Evolutionary conservation across 148 eudicot genomes (phyloP).

Genomic region (Cornus florida): DNA sequence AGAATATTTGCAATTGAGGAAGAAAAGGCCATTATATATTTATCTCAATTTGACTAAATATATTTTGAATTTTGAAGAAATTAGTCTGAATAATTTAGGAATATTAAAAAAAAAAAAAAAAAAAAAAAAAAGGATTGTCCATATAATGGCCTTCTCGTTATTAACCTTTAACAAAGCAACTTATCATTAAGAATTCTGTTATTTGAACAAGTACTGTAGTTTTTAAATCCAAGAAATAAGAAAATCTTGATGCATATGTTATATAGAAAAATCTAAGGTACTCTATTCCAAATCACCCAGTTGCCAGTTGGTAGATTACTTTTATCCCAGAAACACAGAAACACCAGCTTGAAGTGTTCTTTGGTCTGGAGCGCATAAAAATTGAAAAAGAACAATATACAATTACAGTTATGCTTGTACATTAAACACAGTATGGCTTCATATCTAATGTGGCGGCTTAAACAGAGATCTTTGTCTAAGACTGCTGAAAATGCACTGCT

Average conservation of each 20-base stretch:
- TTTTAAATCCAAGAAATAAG: background rate
- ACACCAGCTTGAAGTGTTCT: background rate
- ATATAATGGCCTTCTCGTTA: too few species aligned
- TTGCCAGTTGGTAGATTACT: too few species aligned
- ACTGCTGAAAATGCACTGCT: conserved; percentile 70
- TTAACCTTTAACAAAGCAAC: too few species aligned
- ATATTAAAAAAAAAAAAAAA: too few species aligned
- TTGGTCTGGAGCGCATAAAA: background rate
- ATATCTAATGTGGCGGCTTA: conserved; percentile 12
- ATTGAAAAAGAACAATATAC: background rate
- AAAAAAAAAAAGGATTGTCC: too few species aligned
- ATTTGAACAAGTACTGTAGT: too few species aligned
- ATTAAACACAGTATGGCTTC: conserved; percentile 7
- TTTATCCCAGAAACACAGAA: background rate
- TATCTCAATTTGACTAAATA: background rate
- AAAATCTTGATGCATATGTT: too few species aligned
- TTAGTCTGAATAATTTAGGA: background rate
- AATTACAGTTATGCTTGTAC: background rate
- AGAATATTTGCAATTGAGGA: background rate
- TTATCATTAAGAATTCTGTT: too few species aligned
- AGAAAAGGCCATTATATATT: background rate
- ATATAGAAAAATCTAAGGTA: too few species aligned
- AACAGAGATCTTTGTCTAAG: conserved; percentile 69
- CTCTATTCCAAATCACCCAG: too few species aligned
- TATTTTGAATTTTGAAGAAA: background rate